A percentile compares a stretch with the other conserved stretches of the same genome.
phyloP scores from a whole-genome alignment of 2,329 filamentous ascomycete species.

The Conoideocrella luteorostrata region DNA sequence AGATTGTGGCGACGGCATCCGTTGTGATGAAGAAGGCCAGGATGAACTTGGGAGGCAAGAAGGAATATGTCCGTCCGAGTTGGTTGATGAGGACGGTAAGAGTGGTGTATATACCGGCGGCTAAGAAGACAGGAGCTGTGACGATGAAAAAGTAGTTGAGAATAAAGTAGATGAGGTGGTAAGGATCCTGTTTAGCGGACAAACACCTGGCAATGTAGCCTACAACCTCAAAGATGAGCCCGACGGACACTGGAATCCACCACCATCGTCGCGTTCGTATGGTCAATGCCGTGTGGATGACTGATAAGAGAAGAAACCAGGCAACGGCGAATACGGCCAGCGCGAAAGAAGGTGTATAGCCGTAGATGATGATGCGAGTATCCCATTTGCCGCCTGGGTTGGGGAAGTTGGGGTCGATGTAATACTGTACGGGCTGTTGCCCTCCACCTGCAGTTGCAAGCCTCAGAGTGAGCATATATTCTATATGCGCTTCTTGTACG shows the following conservation, averaged over 20 bases:
- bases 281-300: conserved; percentile 30
- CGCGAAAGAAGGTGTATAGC: conserved; percentile 41
- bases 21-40: conserved; percentile 48
- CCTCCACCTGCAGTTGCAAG: not conserved
- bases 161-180: conserved; percentile 49
- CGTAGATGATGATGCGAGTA: conserved; percentile 43
- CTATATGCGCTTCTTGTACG: not conserved
- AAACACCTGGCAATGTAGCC: conserved; percentile 43
- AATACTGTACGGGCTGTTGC: conserved; percentile 20
- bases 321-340: conserved; percentile 35
- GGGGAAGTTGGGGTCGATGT: conserved; percentile 46
- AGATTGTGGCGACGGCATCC: conserved; percentile 46
- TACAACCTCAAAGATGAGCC: conserved; percentile 40
- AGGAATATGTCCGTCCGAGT: conserved; percentile 35
- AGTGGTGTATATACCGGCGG: conserved; percentile 49
- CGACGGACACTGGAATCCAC: conserved; percentile 38
- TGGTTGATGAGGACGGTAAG: conserved; percentile 42
- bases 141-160: conserved; percentile 57
- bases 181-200: conserved; percentile 44
- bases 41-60: conserved; percentile 39
- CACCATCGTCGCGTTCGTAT: conserved; percentile 36
- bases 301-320: conserved; percentile 36
- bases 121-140: conserved; percentile 51
- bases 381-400: conserved; percentile 39
- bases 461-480: not conserved